phyloP scores from a whole-genome alignment of 352 stramenopile genomes.

The Pythium dissotocum region DNA sequence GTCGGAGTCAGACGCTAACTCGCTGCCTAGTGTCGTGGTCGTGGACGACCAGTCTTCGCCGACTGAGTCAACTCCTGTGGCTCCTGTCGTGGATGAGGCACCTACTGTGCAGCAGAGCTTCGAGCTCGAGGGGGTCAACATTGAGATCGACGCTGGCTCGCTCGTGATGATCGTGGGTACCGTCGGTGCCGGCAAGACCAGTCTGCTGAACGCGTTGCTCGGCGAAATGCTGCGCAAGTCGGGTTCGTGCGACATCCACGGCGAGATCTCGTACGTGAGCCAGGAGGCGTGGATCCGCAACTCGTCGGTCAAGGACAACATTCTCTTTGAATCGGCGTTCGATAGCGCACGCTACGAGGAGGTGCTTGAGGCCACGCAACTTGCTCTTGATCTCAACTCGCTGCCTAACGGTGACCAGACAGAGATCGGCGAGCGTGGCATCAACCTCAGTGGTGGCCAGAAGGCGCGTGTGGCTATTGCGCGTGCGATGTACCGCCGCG shows the following conservation, averaged over 20 bases:
- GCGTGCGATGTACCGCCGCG: constrained; percentile 32
- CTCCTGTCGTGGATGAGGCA: too few relatives aligned
- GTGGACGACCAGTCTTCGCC: too few relatives aligned
- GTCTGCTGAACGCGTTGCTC: constrained; percentile 40
- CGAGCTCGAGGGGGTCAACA: constrained; percentile 36
- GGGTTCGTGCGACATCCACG: constrained; percentile 28
- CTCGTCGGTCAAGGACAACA: constrained; percentile 37
- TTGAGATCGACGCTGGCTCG: constrained; percentile 60
- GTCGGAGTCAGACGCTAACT: too few relatives aligned
- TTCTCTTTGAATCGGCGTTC: constrained; percentile 37
- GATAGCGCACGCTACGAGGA: constrained; percentile 28
- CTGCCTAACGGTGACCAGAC: constrained; percentile 74
- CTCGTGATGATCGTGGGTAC: constrained; percentile 54
- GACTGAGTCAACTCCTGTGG: too few relatives aligned
- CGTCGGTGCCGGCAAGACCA: constrained; percentile 48
- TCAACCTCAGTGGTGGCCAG: constrained; percentile 43
- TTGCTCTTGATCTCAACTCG: constrained; percentile 67
- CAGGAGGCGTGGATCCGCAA: constrained; percentile 48
- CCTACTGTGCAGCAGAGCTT: constrained; percentile 17
- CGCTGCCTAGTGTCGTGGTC: too few relatives aligned
- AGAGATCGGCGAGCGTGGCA: constrained; percentile 57
- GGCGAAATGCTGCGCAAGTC: constrained; percentile 39
- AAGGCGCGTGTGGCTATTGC: constrained; percentile 42
- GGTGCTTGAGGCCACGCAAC: constrained; percentile 57
- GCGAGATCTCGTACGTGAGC: constrained; percentile 35